Percentiles rank a stretch among this genome's conserved stretches.
Evolutionary conservation across 1,284 basidiomycete genomes (phyloP).

Genomic region (Schizophyllum commune): DNA sequence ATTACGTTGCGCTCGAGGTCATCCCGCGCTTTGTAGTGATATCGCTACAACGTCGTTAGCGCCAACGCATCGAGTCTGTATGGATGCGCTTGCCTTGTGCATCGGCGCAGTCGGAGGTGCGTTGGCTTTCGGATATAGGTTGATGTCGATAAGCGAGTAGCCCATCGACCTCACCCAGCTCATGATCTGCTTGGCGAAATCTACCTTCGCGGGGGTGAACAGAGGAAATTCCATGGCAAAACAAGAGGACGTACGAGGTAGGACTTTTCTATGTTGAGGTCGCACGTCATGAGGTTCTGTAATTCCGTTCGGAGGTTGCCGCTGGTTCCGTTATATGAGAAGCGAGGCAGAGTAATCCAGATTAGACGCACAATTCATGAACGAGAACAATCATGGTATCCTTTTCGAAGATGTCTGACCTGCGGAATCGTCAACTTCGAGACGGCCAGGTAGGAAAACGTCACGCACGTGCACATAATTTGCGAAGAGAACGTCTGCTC

Average conservation of each 20-base stretch:
- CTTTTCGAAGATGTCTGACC: slow-evolving; percentile 60
- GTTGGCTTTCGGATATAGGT: slow-evolving; percentile 61
- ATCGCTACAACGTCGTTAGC: slow-evolving; percentile 4
- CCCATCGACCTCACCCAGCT: slow-evolving; percentile 62
- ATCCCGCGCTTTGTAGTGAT: slow-evolving; percentile 29
- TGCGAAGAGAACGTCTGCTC: slow-evolving; percentile 71
- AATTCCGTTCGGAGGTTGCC: slow-evolving; percentile 82
- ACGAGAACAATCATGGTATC: slow-evolving; percentile 74
- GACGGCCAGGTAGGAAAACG: slow-evolving; percentile 3
- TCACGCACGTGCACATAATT: slow-evolving; percentile 76
- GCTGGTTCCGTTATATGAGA: slow-evolving; percentile 30
- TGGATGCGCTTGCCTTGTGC: not conserved
- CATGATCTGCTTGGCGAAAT: slow-evolving; percentile 76
- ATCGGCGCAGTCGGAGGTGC: slow-evolving; percentile 22
- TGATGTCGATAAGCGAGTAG: slow-evolving; percentile 82
- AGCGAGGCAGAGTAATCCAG: too few species aligned
- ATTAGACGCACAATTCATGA: slow-evolving; percentile 89
- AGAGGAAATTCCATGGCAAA: not conserved
- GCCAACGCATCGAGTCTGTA: not conserved
- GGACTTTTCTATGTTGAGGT: slow-evolving; percentile 71
- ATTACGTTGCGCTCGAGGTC: slow-evolving; percentile 55
- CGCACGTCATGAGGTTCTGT: slow-evolving; percentile 62
- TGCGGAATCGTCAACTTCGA: slow-evolving; percentile 18
- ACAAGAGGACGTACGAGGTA: slow-evolving; percentile 55
- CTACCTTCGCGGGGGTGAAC: slow-evolving; percentile 50